Percentiles rank a stretch among this genome's conserved stretches.
These are phyloP conservation scores for Phytophthora capsici DNA, from an alignment of 352 stramenopile genomes.

Conservation along the genomic window DNA sequence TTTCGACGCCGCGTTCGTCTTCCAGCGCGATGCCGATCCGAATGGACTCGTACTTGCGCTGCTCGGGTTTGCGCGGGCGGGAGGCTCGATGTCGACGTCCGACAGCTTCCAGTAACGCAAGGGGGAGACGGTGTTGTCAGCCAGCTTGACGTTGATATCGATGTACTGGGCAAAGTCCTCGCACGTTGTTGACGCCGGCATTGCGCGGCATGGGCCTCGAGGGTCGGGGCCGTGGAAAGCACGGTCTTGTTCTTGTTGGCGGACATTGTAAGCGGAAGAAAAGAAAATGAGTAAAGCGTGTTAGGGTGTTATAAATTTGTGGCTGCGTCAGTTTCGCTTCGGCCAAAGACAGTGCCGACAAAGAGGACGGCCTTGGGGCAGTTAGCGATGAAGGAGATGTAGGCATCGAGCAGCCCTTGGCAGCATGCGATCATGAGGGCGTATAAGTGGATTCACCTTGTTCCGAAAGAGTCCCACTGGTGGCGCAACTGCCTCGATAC, in stretches of 20 bases:
- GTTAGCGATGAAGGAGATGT: neutral
- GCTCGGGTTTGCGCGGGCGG: neutral
- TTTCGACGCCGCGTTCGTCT: neutral
- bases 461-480: neutral
- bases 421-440: neutral
- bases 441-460: neutral
- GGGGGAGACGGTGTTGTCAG: neutral
- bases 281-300: no score
- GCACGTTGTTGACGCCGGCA: neutral
- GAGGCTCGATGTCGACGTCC: neutral
- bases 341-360: no score
- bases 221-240: neutral
- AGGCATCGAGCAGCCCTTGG: neutral
- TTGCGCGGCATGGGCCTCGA: neutral
- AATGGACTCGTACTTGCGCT: neutral
- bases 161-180: neutral
- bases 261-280: no score
- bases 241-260: neutral
- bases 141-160: neutral
- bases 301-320: neutral
- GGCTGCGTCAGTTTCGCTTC: no score
- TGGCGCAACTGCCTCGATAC: neutral
- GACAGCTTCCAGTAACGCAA: neutral
- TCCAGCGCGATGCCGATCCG: neutral
- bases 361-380: no score